These are phyloP conservation scores for Radiomyces spectabilis DNA, from an alignment of 192 early-diverging fungal species.

Conservation along the genomic window DNA sequence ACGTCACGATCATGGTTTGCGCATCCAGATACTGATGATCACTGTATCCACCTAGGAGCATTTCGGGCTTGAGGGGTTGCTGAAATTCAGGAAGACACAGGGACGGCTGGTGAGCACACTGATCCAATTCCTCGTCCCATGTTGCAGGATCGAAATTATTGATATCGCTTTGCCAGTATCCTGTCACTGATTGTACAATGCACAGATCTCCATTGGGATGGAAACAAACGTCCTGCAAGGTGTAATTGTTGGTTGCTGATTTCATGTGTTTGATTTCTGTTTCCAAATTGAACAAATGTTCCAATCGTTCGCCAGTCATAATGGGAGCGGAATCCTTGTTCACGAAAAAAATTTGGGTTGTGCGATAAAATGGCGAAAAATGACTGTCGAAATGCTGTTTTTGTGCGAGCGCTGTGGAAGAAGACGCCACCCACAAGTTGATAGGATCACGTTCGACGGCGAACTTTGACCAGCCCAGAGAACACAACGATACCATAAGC, in stretches of 20 bases:
- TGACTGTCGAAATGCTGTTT: constrained; percentile 54
- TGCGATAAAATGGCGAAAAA: constrained; percentile 63
- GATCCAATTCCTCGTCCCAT: constrained; percentile 37
- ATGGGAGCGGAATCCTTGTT: constrained; percentile 28
- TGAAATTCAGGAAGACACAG: constrained; percentile 52
- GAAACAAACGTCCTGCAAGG: constrained; percentile 49
- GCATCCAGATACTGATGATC: constrained; percentile 30
- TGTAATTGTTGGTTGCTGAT: constrained; percentile 26
- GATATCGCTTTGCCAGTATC: constrained; percentile 53
- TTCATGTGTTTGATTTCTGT: constrained; percentile 32
- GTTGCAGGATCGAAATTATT: constrained; percentile 29
- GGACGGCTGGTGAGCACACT: constrained; percentile 38
- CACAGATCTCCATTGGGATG: constrained; percentile 53
- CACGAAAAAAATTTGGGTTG: constrained; percentile 50
- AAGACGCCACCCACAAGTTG: constrained; percentile 54
- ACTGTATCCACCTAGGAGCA: constrained; percentile 48
- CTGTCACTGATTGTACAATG: constrained; percentile 55
- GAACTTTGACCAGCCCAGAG: constrained; percentile 50
- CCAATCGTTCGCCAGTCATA: constrained; percentile 31
- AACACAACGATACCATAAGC: constrained; percentile 37
- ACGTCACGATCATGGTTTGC: constrained; percentile 51
- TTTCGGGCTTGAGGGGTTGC: constrained; percentile 54
- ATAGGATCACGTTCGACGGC: constrained; percentile 48
- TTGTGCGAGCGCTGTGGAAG: constrained; percentile 38
- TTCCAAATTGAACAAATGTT: constrained; percentile 43